These are phyloP conservation scores for Chenopodium berlandieri DNA, from an alignment of 148 eudicot species.

Conservation along the genomic window DNA sequence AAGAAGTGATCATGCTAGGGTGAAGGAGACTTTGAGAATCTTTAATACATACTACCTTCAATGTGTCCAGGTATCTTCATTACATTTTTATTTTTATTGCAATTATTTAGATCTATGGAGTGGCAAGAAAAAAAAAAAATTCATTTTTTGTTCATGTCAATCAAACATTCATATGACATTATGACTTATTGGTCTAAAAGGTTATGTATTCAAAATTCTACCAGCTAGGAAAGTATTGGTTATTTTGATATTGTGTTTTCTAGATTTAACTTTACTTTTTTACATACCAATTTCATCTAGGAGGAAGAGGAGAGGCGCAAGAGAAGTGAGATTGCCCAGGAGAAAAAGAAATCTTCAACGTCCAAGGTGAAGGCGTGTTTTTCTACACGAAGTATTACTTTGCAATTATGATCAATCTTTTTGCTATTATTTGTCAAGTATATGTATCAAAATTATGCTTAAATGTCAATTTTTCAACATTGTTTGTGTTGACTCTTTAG, in stretches of 20 bases:
- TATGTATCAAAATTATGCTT: not conserved
- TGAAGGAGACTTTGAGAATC: constrained; percentile 36
- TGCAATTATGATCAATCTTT: not conserved
- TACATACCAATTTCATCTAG: constrained; percentile 11
- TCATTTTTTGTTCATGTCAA: too few relatives aligned
- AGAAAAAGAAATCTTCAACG: constrained; percentile 16
- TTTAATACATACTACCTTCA: constrained; percentile 33
- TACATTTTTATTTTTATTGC: not conserved
- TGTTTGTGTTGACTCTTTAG: too few relatives aligned
- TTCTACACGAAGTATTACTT: not conserved
- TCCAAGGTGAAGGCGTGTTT: constrained; percentile 25
- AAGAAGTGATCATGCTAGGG: constrained; percentile 24
- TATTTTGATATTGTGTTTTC: not conserved
- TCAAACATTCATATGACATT: not conserved
- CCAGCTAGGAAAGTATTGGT: not conserved
- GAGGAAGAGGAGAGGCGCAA: constrained; percentile 31
- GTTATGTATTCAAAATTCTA: not conserved
- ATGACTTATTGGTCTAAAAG: not conserved
- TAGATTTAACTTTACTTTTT: not conserved
- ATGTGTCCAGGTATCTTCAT: constrained; percentile 31
- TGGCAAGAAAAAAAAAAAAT: not conserved
- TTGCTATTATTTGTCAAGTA: not conserved
- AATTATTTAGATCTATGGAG: not conserved
- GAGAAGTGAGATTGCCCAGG: constrained; percentile 10
- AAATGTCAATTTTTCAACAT: too few relatives aligned